phyloP scores from a whole-genome alignment of 192 early-diverging fungal species.

The Coemansia sp. region DNA sequence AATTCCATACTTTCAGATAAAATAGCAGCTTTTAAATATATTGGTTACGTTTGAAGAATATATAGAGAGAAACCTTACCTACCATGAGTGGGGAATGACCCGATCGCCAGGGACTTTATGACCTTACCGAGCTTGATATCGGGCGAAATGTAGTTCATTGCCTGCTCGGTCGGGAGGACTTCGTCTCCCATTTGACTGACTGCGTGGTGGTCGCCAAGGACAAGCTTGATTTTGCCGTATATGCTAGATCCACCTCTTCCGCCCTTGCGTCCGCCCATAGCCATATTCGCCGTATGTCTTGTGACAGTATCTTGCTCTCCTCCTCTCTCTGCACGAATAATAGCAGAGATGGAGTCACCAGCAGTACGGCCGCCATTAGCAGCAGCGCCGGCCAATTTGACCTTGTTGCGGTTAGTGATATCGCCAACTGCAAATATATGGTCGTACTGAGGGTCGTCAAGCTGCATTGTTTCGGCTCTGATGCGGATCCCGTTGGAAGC shows the following conservation, averaged over 20 bases:
- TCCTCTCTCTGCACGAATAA: slow-evolving; percentile 21
- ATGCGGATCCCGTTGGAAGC: slow-evolving; percentile 52
- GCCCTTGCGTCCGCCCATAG: background rate
- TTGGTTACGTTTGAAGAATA: background rate
- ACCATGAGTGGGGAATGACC: slow-evolving; percentile 15
- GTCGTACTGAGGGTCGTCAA: slow-evolving; percentile 60
- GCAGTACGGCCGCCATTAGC: slow-evolving; percentile 25
- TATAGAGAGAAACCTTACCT: background rate
- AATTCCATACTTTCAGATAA: no score
- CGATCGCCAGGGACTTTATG: slow-evolving; percentile 17
- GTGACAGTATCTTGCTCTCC: background rate
- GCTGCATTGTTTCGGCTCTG: slow-evolving; percentile 60
- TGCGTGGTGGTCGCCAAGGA: slow-evolving; percentile 36
- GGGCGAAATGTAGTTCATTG: slow-evolving; percentile 29
- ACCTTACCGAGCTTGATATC: slow-evolving; percentile 52
- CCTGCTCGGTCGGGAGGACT: slow-evolving; percentile 34
- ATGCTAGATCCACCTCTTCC: background rate
- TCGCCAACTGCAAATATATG: slow-evolving; percentile 80
- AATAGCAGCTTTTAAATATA: no score
- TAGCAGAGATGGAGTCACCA: slow-evolving; percentile 30
- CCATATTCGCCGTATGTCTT: background rate
- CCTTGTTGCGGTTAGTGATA: slow-evolving; percentile 50
- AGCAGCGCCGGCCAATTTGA: slow-evolving; percentile 45
- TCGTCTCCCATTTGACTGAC: slow-evolving; percentile 36
- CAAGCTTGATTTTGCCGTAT: slow-evolving; percentile 45